A percentile compares a stretch with the other conserved stretches of the same genome.
phyloP scores from a whole-genome alignment of 108 stramenopile species.

The Nitzschia palea region DNA sequence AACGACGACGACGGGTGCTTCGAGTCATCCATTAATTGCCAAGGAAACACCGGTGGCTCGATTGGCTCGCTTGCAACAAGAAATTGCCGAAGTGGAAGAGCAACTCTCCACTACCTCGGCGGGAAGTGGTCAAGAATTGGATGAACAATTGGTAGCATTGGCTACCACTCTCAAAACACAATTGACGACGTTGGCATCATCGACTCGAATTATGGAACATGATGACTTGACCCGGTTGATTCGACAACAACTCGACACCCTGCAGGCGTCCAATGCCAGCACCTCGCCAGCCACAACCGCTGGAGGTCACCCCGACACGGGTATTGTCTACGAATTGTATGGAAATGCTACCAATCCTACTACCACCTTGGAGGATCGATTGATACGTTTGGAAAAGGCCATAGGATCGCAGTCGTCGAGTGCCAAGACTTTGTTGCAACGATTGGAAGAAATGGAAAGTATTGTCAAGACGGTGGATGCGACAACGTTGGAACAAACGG shows the following conservation, averaged over 20 bases:
- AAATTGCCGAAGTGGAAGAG: slow-evolving; percentile 41
- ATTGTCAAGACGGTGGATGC: slow-evolving; percentile 35
- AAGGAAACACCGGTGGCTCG: slow-evolving; percentile 39
- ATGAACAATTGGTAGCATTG: slow-evolving; percentile 28
- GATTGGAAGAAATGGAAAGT: slow-evolving; percentile 48
- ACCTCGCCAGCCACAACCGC: background rate
- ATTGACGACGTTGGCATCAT: slow-evolving; percentile 8
- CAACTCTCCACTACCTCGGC: slow-evolving; percentile 28
- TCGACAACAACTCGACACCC: slow-evolving; percentile 17
- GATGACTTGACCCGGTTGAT: slow-evolving; percentile 43
- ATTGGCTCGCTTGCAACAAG: slow-evolving; percentile 44
- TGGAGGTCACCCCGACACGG: slow-evolving; percentile 7
- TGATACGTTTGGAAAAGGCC: slow-evolving; percentile 40
- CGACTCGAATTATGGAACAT: slow-evolving; percentile 18
- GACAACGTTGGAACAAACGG: slow-evolving; percentile 34
- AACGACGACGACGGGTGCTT: background rate
- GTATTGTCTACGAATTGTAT: slow-evolving; percentile 52
- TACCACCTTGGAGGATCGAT: slow-evolving; percentile 37
- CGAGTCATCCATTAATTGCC: background rate
- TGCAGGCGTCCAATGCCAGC: background rate
- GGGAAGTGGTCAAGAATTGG: slow-evolving; percentile 25
- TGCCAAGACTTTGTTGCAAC: slow-evolving; percentile 35
- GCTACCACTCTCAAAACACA: slow-evolving; percentile 31
- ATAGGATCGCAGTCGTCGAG: slow-evolving; percentile 18
- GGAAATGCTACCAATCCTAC: slow-evolving; percentile 24